Conservation (phyloP, 1,139 yeast genomes). For the Hyphopichia fennica region DNA sequence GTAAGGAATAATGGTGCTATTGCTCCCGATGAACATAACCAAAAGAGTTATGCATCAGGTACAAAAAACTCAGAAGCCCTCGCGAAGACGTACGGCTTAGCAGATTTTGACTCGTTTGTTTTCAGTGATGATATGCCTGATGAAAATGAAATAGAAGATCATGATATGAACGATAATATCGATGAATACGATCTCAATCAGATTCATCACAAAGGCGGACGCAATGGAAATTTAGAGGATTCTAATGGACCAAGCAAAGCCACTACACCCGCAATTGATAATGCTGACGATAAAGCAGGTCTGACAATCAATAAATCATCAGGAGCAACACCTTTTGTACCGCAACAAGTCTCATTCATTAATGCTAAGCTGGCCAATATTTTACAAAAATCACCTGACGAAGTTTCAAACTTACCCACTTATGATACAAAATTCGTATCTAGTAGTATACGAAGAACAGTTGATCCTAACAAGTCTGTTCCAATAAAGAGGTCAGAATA, state of each 20-base stretch:
- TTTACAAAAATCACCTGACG: constrained; percentile 45
- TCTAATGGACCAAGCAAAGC: constrained; percentile 8
- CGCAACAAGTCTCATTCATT: constrained; percentile 45
- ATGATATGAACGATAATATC: constrained; percentile 25
- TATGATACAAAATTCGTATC: constrained; percentile 52
- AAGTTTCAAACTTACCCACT: constrained; percentile 34
- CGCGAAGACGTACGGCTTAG: constrained; percentile 22
- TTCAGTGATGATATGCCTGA: constrained; percentile 62
- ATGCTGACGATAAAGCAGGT: background rate
- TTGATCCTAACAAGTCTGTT: constrained; percentile 59
- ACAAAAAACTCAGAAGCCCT: constrained; percentile 8
- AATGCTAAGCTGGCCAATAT: constrained; percentile 60
- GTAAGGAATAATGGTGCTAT: background rate
- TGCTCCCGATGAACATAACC: background rate
- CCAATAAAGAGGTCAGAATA: constrained; percentile 50
- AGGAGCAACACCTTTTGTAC: constrained; percentile 2
- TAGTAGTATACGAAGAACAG: constrained; percentile 50
- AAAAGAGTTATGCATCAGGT: background rate
- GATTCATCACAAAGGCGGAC: constrained; percentile 17
- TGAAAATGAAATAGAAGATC: constrained; percentile 36
- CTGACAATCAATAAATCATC: constrained; percentile 1
- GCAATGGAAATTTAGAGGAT: constrained; percentile 9
- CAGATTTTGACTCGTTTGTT: constrained; percentile 59
- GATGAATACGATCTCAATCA: constrained; percentile 31
- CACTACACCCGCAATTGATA: constrained; percentile 1